Evolutionary conservation across 148 eudicot genomes (phyloP).

Genomic region (Linanthus parryae): DNA sequence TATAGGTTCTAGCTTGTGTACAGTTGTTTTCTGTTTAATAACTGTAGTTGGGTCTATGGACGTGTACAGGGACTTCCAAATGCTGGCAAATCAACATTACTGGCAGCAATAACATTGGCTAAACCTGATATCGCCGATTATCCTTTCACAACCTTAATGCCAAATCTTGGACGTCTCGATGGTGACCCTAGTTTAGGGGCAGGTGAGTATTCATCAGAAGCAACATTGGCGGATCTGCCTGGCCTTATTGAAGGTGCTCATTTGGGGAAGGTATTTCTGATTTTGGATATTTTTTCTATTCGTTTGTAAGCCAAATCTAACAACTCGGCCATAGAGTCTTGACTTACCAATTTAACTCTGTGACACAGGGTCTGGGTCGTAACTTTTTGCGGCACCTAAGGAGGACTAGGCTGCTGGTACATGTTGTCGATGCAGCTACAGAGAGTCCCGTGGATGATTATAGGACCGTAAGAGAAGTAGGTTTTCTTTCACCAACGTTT

Average conservation of each 20-base stretch:
- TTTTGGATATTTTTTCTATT: slow-evolving; percentile 7
- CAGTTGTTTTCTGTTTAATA: too few relatives aligned
- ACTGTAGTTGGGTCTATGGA: too few relatives aligned
- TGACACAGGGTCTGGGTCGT: slow-evolving; percentile 97
- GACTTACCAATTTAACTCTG: too few relatives aligned
- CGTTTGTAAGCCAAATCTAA: too few relatives aligned
- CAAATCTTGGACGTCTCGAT: slow-evolving; percentile 93
- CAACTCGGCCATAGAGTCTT: too few relatives aligned
- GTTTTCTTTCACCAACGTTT: not conserved
- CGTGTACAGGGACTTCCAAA: slow-evolving; percentile 93
- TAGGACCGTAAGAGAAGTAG: slow-evolving; percentile 88
- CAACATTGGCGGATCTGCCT: slow-evolving; percentile 93
- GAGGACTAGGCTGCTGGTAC: slow-evolving; percentile 87
- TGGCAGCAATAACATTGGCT: slow-evolving; percentile 84
- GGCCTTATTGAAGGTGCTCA: slow-evolving; percentile 97
- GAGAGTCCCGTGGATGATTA: slow-evolving; percentile 83
- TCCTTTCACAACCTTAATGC: slow-evolving; percentile 98
- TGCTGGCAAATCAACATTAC: slow-evolving; percentile 95
- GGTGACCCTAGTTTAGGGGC: slow-evolving; percentile 94
- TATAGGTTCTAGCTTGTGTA: too few relatives aligned
- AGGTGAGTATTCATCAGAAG: slow-evolving; percentile 70
- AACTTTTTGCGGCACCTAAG: slow-evolving; percentile 89
- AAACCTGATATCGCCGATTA: slow-evolving; percentile 98
- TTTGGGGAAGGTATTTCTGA: slow-evolving; percentile 74
- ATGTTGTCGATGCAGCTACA: slow-evolving; percentile 91